Base-by-base conservation (phyloP, 352 stramenopile species). In the Phytophthora uliginosa region DNA sequence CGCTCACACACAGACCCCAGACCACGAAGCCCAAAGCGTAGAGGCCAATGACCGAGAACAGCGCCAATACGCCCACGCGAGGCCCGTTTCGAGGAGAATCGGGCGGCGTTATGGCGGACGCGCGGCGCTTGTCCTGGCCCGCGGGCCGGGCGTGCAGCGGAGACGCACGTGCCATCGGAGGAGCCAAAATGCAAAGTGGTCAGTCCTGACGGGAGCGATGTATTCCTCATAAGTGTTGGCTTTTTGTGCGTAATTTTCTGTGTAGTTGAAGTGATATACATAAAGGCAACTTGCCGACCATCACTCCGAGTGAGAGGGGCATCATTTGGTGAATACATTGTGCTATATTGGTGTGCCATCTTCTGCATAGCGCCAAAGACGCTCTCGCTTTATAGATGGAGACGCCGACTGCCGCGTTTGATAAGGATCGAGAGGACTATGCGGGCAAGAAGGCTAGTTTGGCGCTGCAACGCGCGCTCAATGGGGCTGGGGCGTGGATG, bases 1-100 rank as follows among this genome's bases (percentile, higher is more conserved):
- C 53, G 45, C 62, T 66, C 0, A 73, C 20, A 69, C 42, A 59
- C 28, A 79, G 2, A 6, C 66, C 53, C 66, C 71, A 82, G 6
- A 75, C 45, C n/a, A 82, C 50, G 47, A 77, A 75, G 17, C 75
- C 71, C 28, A 79, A 3, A 0, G 68, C 54, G 52, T 82, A 79
- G 7, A 82, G 34, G 0, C 67, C 75, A 52, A 79, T 67, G 28
- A 64, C 42, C 9, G 76, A 72, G 66, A 76, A 78, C 10, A 82
- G 69, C 45, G 64, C 33, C 31, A 73, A 69, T 28, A 70, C 22
- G 8, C 73, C 55, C 8, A 73, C 45, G 24, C 73, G 68, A 71
- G 58, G 62, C n/a, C 34, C 24, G 22, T 40, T 72, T 31, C 59
- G 64, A 38, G 53, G 70, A 40, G 64, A 73, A 65, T 54, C 52